These are phyloP conservation scores for Aspergillus homomorphus DNA, from an alignment of 495 filamentous ascomycete species.

Conservation along the genomic window DNA sequence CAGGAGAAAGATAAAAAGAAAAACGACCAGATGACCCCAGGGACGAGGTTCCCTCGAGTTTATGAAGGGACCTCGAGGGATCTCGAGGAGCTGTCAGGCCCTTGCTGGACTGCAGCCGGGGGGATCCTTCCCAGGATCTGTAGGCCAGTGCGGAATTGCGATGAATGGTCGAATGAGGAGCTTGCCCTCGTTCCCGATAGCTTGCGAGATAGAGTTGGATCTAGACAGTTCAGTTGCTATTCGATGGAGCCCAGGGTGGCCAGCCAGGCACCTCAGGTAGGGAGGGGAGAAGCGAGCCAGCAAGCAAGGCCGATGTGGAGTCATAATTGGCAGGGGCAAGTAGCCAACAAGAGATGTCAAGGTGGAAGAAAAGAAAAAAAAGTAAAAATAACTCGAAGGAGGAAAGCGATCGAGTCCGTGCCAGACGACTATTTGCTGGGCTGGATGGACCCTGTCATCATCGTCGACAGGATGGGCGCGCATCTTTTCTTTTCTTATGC, in stretches of 20 bases:
- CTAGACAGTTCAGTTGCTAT: constrained; percentile 15
- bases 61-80: constrained; percentile 17
- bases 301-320: constrained; percentile 22
- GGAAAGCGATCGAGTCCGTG: constrained; percentile 19
- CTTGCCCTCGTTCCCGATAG: constrained; percentile 24
- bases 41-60: constrained; percentile 15
- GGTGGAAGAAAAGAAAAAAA: neutral
- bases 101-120: constrained; percentile 16
- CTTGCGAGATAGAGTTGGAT: constrained; percentile 27
- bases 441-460: neutral
- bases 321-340: constrained; percentile 14
- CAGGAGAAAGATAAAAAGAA: constrained; percentile 10
- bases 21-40: constrained; percentile 1
- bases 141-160: constrained; percentile 10
- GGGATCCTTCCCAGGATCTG: constrained; percentile 11
- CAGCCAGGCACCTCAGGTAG: constrained; percentile 11
- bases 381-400: neutral
- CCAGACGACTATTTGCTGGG: constrained; percentile 12
- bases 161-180: constrained; percentile 18
- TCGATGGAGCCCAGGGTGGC: constrained; percentile 16
- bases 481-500: neutral
- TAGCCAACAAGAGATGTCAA: constrained; percentile 6
- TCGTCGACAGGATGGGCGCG: constrained; percentile 4
- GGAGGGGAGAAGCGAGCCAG: constrained; percentile 7
- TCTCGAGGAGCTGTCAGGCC: constrained; percentile 24